These are phyloP conservation scores for Aspergillus pseudoglaucus DNA, from an alignment of 2,329 filamentous ascomycete genomes.

Conservation along the genomic window DNA sequence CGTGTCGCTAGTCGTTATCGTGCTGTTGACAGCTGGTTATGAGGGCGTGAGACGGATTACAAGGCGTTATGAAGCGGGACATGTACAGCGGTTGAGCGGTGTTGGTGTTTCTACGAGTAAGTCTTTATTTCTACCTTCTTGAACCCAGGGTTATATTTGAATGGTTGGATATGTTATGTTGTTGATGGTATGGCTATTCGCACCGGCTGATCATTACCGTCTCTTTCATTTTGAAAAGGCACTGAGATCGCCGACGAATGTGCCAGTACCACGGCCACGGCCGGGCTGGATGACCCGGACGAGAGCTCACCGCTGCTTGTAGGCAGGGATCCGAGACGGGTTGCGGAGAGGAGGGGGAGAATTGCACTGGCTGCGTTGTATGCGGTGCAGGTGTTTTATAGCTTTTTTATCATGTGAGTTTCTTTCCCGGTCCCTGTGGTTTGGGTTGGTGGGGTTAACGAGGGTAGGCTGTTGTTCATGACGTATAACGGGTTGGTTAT, in stretches of 20 bases:
- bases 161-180: slow-evolving; percentile 2
- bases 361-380: slow-evolving; percentile 78
- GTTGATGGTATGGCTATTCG: neutral
- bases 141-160: slow-evolving; percentile 5
- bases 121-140: slow-evolving; percentile 13
- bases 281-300: slow-evolving; percentile 31
- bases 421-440: neutral
- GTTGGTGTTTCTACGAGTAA: slow-evolving; percentile 35
- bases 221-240: slow-evolving; percentile 19
- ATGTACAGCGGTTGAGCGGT: slow-evolving; percentile 44
- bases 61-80: slow-evolving; percentile 64
- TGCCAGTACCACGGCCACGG: slow-evolving; percentile 18
- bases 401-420: slow-evolving; percentile 96
- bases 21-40: slow-evolving; percentile 83
- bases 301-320: slow-evolving; percentile 64
- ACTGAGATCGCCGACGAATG: slow-evolving; percentile 28
- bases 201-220: slow-evolving; percentile 12
- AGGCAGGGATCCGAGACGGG: slow-evolving; percentile 62
- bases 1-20: slow-evolving; percentile 73
- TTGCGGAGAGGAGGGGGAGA: slow-evolving; percentile 62
- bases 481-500: slow-evolving; percentile 99
- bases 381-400: slow-evolving; percentile 93
- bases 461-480: slow-evolving; percentile 87
- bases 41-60: slow-evolving; percentile 75
- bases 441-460: neutral